Percentiles rank a stretch among this genome's conserved stretches.
phyloP scores from a whole-genome alignment of 1,284 basidiomycete genomes.

The Cryptococcus sp. region DNA sequence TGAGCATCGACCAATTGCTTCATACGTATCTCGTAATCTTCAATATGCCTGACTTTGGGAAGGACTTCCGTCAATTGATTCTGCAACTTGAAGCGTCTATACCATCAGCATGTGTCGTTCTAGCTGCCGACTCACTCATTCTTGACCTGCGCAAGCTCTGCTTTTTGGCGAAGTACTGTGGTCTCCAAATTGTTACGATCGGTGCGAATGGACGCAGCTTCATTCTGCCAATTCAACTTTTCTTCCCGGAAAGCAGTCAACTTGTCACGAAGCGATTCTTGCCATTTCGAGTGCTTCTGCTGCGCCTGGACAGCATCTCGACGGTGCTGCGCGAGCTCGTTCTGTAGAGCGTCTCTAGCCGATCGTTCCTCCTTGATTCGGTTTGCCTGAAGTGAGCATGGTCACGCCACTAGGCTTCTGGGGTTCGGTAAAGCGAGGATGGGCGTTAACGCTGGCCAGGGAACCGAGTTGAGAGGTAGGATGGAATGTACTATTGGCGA shows the following conservation, averaged over 20 bases:
- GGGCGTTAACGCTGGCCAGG: no score
- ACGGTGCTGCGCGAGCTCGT: slow-evolving; percentile 32
- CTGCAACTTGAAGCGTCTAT: slow-evolving; percentile 37
- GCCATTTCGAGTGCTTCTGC: slow-evolving; percentile 43
- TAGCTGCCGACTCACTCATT: slow-evolving; percentile 27
- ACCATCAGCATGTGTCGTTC: slow-evolving; percentile 1
- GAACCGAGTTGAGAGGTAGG: no score
- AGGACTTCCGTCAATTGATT: slow-evolving; percentile 33
- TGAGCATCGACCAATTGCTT: slow-evolving; percentile 38
- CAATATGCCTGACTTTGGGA: slow-evolving; percentile 38
- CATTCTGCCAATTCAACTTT: slow-evolving; percentile 34
- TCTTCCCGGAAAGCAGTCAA: slow-evolving; percentile 37
- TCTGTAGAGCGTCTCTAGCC: slow-evolving; percentile 30
- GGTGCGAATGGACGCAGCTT: slow-evolving; percentile 26
- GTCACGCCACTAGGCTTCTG: background rate
- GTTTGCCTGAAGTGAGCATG: slow-evolving; percentile 22
- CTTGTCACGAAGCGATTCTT: slow-evolving; percentile 38
- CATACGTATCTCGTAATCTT: slow-evolving; percentile 40
- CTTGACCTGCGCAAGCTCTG: slow-evolving; percentile 39
- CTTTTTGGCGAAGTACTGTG: slow-evolving; percentile 24
- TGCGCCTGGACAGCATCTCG: slow-evolving; percentile 36
- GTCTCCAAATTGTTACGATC: slow-evolving; percentile 29
- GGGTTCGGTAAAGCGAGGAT: no score
- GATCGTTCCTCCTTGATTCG: slow-evolving; percentile 41
- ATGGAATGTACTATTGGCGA: no score